Conservation (phyloP, 257 asterid genomes). For the Gentiana straminea region DNA sequence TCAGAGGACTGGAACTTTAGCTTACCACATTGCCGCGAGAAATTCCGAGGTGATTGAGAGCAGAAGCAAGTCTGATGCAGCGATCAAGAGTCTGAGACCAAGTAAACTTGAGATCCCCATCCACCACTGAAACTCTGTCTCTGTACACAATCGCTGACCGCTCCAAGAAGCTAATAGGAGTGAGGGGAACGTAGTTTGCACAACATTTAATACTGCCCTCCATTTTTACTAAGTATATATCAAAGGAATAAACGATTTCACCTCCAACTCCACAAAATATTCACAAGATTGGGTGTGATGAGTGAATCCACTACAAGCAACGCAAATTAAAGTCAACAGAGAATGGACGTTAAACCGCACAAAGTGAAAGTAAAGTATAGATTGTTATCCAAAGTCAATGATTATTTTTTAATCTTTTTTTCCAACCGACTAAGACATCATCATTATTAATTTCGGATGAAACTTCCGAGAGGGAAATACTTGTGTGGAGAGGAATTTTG, state of each 20-base stretch:
- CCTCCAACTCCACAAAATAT: not conserved
- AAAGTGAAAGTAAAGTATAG: no score
- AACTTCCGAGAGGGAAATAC: no score
- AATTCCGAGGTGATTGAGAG: slow-evolving; percentile 15
- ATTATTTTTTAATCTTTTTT: no score
- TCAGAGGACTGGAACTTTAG: not conserved
- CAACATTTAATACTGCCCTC: slow-evolving; percentile 16
- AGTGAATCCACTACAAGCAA: not conserved
- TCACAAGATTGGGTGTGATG: no score
- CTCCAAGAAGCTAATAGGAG: slow-evolving; percentile 27
- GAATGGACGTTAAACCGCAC: no score
- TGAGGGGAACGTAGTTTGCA: slow-evolving; percentile 23
- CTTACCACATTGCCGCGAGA: slow-evolving; percentile 22
- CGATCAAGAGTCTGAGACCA: slow-evolving; percentile 21
- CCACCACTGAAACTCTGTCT: slow-evolving; percentile 14
- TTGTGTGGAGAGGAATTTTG: no score
- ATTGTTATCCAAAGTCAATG: no score
- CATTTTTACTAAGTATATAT: not conserved
- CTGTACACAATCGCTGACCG: slow-evolving; percentile 23
- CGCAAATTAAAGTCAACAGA: no score
- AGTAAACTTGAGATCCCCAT: slow-evolving; percentile 13
- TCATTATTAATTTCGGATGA: no score
- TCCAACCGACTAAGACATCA: no score
- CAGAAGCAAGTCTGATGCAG: slow-evolving; percentile 22
- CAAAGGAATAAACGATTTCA: not conserved